These are phyloP conservation scores for Pseudopediastrum boryanum DNA, from an alignment of 139 green algal genomes.

Conservation along the genomic window DNA sequence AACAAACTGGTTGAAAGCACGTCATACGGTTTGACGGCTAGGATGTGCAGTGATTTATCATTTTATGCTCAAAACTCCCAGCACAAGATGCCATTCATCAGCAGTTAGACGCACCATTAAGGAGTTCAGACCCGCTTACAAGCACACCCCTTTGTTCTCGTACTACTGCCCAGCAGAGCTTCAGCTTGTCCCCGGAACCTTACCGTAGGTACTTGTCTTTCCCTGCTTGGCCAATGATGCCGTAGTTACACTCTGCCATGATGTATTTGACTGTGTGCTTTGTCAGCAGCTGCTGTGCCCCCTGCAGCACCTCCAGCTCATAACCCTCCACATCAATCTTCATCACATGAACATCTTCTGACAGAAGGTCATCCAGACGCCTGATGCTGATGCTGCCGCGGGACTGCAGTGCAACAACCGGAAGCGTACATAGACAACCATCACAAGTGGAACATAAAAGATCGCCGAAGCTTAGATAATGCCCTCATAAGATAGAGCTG, in stretches of 20 bases:
- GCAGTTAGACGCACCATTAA: not conserved
- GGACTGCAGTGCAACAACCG: no score
- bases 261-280: slow-evolving; percentile 18
- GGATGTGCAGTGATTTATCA: no score
- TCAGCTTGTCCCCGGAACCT: not conserved
- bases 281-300: not conserved
- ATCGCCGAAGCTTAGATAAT: no score
- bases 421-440: no score
- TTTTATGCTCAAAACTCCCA: not conserved
- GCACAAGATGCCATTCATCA: not conserved
- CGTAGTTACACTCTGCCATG: slow-evolving; percentile 8
- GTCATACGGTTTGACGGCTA: no score
- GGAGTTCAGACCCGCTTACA: not conserved
- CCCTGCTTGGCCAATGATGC: not conserved
- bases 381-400: no score
- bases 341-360: no score
- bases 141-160: not conserved
- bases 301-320: slow-evolving; percentile 21
- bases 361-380: no score
- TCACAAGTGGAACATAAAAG: no score
- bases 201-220: not conserved
- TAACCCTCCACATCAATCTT: slow-evolving; percentile 26
- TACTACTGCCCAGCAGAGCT: not conserved
- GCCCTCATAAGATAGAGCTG: no score
- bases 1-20: no score